phyloP scores from a whole-genome alignment of 768 basidiomycete species.

The Guyanaporus albipodus region DNA sequence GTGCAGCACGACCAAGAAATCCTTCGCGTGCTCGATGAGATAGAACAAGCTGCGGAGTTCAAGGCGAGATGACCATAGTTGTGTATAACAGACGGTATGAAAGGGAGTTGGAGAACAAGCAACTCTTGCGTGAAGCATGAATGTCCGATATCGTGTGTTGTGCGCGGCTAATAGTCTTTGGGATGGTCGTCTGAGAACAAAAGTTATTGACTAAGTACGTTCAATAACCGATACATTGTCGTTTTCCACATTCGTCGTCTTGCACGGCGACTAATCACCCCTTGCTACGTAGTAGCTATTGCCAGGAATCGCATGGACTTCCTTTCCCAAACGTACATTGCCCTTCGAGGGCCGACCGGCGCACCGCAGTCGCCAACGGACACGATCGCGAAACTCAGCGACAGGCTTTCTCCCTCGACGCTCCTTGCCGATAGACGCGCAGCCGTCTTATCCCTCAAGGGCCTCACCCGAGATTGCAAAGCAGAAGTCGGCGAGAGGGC shows the following conservation, averaged over 20 bases:
- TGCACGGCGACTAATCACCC: neutral
- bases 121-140: too few species aligned
- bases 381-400: constrained; percentile 83
- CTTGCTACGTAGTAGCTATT: neutral
- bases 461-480: constrained; percentile 87
- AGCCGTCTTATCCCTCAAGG: constrained; percentile 90
- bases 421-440: constrained; percentile 90
- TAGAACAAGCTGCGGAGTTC: too few species aligned
- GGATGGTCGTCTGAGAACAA: too few species aligned
- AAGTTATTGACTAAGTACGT: too few species aligned
- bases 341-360: constrained; percentile 78
- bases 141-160: too few species aligned
- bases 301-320: constrained; percentile 59
- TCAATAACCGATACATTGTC: neutral
- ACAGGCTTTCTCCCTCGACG: constrained; percentile 85
- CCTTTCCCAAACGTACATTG: constrained; percentile 80
- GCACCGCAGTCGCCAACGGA: constrained; percentile 80
- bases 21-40: too few species aligned
- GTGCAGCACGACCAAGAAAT: too few species aligned
- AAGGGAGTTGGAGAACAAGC: too few species aligned
- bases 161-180: too few species aligned
- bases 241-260: neutral
- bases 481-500: constrained; percentile 81
- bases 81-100: too few species aligned
- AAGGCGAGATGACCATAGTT: too few species aligned